phyloP scores from a whole-genome alignment of 495 filamentous ascomycete species.

The Viridothelium virens region DNA sequence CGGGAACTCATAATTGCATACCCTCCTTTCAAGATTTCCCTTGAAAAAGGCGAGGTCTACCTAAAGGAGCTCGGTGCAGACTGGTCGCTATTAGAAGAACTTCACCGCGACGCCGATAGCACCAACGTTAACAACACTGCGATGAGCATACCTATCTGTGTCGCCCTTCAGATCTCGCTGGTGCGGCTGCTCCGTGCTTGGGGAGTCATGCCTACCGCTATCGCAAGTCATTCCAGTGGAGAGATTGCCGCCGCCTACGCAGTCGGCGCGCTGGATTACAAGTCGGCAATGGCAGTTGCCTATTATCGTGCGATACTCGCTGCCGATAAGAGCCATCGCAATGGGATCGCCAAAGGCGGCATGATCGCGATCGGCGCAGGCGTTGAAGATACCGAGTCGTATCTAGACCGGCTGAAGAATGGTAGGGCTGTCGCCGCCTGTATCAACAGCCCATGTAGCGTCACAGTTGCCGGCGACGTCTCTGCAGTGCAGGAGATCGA shows the following conservation, averaged over 20 bases:
- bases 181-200: constrained; percentile 26
- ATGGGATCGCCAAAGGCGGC: not conserved
- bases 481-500: constrained; percentile 16
- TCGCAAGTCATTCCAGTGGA: constrained; percentile 55
- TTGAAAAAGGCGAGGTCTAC: not conserved
- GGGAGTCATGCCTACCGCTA: constrained; percentile 33
- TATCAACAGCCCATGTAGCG: constrained; percentile 33
- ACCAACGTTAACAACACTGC: constrained; percentile 21
- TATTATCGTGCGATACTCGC: constrained; percentile 36
- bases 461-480: constrained; percentile 32
- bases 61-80: constrained; percentile 10
- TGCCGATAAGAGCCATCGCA: not conserved
- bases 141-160: constrained; percentile 24
- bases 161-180: constrained; percentile 24
- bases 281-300: constrained; percentile 39
- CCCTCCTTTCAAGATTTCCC: not conserved
- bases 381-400: not conserved
- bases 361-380: not conserved
- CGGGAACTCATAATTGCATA: constrained; percentile 6
- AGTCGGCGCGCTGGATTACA: constrained; percentile 40
- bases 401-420: not conserved
- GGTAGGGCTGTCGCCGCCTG: constrained; percentile 24
- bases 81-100: constrained; percentile 19
- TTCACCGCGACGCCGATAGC: constrained; percentile 20
- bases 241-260: constrained; percentile 59